A percentile compares a stretch with the other conserved stretches of the same genome.
Conservation (phyloP, 352 stramenopile genomes). For the Phytophthora citrophthora region DNA sequence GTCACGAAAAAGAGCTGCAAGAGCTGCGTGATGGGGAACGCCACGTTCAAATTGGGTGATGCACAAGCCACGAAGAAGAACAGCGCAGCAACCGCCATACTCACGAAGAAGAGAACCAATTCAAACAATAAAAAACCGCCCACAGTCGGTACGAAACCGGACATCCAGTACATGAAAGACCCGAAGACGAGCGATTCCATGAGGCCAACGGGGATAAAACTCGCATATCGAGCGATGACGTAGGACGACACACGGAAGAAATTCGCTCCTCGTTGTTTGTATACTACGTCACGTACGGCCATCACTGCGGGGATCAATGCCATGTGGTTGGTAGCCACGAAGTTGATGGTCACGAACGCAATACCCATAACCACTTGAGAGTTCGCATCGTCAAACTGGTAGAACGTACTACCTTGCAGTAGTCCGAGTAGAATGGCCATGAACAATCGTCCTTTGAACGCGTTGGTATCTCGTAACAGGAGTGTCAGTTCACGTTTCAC, state of each 20-base stretch:
- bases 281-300: conserved; percentile 49
- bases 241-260: conserved; percentile 71
- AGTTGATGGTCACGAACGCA: conserved; percentile 73
- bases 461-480: conserved; percentile 24
- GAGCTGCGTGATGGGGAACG: conserved; percentile 32
- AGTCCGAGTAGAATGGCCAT: conserved; percentile 34
- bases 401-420: conserved; percentile 32
- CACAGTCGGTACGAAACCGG: conserved; percentile 50
- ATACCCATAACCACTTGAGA: conserved; percentile 58
- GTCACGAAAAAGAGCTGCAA: conserved; percentile 33
- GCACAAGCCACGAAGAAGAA: conserved; percentile 42
- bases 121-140: conserved; percentile 61
- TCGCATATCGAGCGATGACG: conserved; percentile 42
- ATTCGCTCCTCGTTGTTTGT: conserved; percentile 75
- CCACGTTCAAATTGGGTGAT: conserved; percentile 37
- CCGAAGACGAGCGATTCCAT: conserved; percentile 74
- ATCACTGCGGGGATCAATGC: conserved; percentile 68
- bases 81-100: conserved; percentile 16
- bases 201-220: conserved; percentile 34
- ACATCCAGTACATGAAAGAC: conserved; percentile 70
- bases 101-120: conserved; percentile 53
- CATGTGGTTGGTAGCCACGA: conserved; percentile 57
- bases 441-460: conserved; percentile 16
- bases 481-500: conserved; percentile 50
- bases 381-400: conserved; percentile 24